Evolutionary conservation across 768 basidiomycete genomes (phyloP).

Genomic region (Termitomyces sp.): DNA sequence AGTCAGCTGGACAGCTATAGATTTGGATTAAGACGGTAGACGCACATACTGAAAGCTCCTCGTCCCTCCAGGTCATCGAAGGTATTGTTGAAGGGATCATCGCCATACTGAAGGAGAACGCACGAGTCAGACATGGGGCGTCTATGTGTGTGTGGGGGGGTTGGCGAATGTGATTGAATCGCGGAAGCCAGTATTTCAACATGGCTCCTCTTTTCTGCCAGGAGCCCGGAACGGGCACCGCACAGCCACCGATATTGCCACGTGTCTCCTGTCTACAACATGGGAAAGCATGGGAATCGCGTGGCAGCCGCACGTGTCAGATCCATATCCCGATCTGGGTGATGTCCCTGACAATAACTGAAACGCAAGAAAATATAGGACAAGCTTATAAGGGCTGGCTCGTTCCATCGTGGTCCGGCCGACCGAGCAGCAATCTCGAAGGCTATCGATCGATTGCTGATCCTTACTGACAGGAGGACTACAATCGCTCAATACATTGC

Average conservation of each 20-base stretch:
- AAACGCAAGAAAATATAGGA: slow-evolving; percentile 6
- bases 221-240: slow-evolving; percentile 32
- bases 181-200: slow-evolving; percentile 11
- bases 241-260: slow-evolving; percentile 29
- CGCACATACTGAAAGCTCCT: slow-evolving; percentile 68
- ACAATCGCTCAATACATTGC: not conserved
- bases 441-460: slow-evolving; percentile 4
- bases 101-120: slow-evolving; percentile 61
- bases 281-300: slow-evolving; percentile 17
- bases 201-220: slow-evolving; percentile 17
- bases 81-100: slow-evolving; percentile 54
- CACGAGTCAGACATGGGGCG: slow-evolving; percentile 25
- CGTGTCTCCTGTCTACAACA: slow-evolving; percentile 19
- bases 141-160: slow-evolving; percentile 4
- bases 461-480: slow-evolving; percentile 11
- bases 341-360: slow-evolving; percentile 10
- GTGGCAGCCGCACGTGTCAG: slow-evolving; percentile 35
- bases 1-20: slow-evolving; percentile 14
- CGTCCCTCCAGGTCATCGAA: slow-evolving; percentile 65
- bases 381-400: not conserved
- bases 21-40: slow-evolving; percentile 8
- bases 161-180: slow-evolving; percentile 17
- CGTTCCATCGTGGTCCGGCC: slow-evolving; percentile 4
- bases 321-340: slow-evolving; percentile 4
- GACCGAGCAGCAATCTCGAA: not conserved